Conservation (phyloP, 768 basidiomycete species). For the Calvatia gigantea region DNA sequence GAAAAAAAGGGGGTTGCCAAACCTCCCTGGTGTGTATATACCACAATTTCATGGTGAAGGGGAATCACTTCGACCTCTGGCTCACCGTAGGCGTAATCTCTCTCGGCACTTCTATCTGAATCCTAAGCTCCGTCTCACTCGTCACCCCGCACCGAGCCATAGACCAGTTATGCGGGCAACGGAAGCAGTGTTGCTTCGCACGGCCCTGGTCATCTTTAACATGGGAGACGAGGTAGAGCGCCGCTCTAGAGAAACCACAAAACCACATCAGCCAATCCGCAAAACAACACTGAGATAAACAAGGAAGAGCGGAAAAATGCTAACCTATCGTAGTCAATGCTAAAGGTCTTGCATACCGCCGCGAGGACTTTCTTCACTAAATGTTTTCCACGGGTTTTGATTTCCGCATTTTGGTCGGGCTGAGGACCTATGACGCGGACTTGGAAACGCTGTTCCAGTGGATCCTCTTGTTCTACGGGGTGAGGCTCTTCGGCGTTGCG, state of each 20-base stretch:
- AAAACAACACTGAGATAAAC: neutral
- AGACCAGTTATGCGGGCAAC: constrained; percentile 22
- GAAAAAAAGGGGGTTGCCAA: too few species aligned
- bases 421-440: constrained; percentile 24
- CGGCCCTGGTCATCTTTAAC: constrained; percentile 14
- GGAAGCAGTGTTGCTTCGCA: constrained; percentile 9
- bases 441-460: constrained; percentile 23
- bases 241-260: constrained; percentile 13
- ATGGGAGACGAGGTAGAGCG: constrained; percentile 14
- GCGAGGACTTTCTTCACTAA: constrained; percentile 36
- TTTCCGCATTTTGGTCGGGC: constrained; percentile 22
- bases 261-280: neutral
- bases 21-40: too few species aligned
- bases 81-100: neutral
- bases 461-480: neutral
- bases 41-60: too few species aligned
- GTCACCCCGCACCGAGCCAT: constrained; percentile 20
- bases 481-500: constrained; percentile 9
- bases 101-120: neutral
- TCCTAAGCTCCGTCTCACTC: neutral
- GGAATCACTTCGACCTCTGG: constrained; percentile 1
- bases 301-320: constrained; percentile 9
- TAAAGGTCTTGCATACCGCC: constrained; percentile 38
- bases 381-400: constrained; percentile 43
- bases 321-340: constrained; percentile 26